Evolutionary conservation across 805 yeast species (phyloP).

Genomic region (Saturnispora serradocipensis): DNA sequence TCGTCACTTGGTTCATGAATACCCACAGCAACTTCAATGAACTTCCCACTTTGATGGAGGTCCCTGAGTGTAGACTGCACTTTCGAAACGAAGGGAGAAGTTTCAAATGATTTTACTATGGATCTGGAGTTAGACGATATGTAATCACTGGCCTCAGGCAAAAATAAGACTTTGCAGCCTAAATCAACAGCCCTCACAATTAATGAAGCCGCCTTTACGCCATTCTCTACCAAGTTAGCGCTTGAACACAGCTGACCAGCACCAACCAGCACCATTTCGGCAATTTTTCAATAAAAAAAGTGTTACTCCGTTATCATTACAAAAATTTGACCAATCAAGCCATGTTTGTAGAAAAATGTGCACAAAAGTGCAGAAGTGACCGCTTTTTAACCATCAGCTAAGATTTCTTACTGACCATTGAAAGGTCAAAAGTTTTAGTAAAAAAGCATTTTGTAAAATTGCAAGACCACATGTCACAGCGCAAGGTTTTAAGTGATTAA

Average conservation of each 20-base stretch:
- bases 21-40: constrained; percentile 70
- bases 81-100: constrained; percentile 33
- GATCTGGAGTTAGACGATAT: constrained; percentile 55
- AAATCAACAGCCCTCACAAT: constrained; percentile 53
- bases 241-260: constrained; percentile 88
- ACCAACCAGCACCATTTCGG: constrained; percentile 39
- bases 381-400: too few relatives aligned
- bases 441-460: too few relatives aligned
- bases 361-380: background rate
- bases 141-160: constrained; percentile 94
- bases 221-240: constrained; percentile 49
- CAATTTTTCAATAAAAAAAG: background rate
- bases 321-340: background rate
- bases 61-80: constrained; percentile 38
- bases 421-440: too few relatives aligned
- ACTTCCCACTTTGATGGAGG: constrained; percentile 31
- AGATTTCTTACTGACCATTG: too few relatives aligned
- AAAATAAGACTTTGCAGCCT: constrained; percentile 61
- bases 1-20: constrained; percentile 67
- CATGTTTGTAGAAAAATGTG: background rate
- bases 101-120: constrained; percentile 42
- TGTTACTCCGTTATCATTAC: background rate
- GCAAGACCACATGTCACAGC: too few relatives aligned
- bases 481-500: too few relatives aligned
- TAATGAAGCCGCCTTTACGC: constrained; percentile 46